Percentiles rank a stretch among this genome's conserved stretches.
phyloP scores from a whole-genome alignment of 140 eudicot genomes.

The Stevia rebaudiana region DNA sequence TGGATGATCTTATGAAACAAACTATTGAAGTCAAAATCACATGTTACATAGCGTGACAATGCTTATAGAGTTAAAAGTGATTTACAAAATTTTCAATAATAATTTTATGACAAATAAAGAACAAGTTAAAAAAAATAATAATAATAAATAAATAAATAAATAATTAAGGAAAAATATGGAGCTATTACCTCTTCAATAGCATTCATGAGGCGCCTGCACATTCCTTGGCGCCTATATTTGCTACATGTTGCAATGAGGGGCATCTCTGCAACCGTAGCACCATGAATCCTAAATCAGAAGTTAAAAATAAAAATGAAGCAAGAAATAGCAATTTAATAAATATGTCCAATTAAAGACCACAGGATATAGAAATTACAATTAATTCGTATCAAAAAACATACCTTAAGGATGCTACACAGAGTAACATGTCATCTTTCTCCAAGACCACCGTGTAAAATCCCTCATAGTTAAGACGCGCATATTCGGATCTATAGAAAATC shows the following conservation, averaged over 20 bases:
- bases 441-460: conserved; percentile 74
- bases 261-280: conserved; percentile 79
- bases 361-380: conserved; percentile 11
- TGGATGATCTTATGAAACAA: not conserved
- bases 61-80: not conserved
- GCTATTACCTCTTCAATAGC: conserved; percentile 70
- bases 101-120: not conserved
- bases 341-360: not conserved
- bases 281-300: conserved; percentile 67
- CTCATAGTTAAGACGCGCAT: conserved; percentile 66
- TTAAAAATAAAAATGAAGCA: not conserved
- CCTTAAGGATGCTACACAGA: conserved; percentile 88
- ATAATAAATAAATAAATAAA: too few relatives aligned
- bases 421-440: conserved; percentile 78
- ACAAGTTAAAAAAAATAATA: not conserved
- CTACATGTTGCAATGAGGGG: conserved; percentile 96
- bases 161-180: too few relatives aligned
- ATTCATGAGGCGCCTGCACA: conserved; percentile 82
- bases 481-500: conserved; percentile 64
- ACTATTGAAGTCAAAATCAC: not conserved
- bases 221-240: conserved; percentile 84
- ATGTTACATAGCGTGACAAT: not conserved
- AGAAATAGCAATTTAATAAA: not conserved
- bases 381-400: conserved; percentile 8
- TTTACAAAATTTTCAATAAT: not conserved